Conservation (phyloP, 2,329 filamentous ascomycete genomes). For the Neoscytalidium dimidiatum region DNA sequence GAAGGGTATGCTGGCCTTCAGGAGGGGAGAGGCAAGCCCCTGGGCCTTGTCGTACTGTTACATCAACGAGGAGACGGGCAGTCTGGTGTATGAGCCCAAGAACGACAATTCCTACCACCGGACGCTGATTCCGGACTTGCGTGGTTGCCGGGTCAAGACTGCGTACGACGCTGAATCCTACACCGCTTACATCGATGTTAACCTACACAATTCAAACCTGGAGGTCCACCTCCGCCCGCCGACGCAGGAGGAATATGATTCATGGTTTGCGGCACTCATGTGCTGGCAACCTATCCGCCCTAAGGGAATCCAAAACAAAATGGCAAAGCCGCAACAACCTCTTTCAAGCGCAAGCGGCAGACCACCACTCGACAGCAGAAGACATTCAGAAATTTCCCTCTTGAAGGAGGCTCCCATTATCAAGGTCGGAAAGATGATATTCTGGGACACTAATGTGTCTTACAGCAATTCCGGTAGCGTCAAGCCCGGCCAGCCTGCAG, state of each 20-base stretch:
- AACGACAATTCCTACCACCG: slow-evolving; percentile 66
- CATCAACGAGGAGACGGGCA: slow-evolving; percentile 75
- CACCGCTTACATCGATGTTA: slow-evolving; percentile 53
- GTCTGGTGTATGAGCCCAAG: slow-evolving; percentile 72
- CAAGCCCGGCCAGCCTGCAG: slow-evolving; percentile 7
- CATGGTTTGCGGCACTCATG: slow-evolving; percentile 78
- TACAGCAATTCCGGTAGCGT: slow-evolving; percentile 47
- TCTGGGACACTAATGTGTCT: slow-evolving; percentile 74
- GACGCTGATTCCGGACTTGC: slow-evolving; percentile 70
- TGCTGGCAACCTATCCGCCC: slow-evolving; percentile 79
- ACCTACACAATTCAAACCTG: slow-evolving; percentile 56
- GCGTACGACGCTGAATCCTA: slow-evolving; percentile 49
- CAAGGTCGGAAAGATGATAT: slow-evolving; percentile 70
- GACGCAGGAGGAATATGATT: slow-evolving; percentile 67
- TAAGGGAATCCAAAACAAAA: slow-evolving; percentile 55
- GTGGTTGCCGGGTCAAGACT: slow-evolving; percentile 69
- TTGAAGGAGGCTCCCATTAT: slow-evolving; percentile 81
- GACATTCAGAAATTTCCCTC: slow-evolving; percentile 53
- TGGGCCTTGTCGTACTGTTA: slow-evolving; percentile 76
- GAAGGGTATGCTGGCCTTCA: slow-evolving; percentile 76
- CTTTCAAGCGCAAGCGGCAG: slow-evolving; percentile 33
- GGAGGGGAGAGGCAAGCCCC: slow-evolving; percentile 59
- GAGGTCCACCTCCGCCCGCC: slow-evolving; percentile 68
- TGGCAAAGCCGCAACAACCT: slow-evolving; percentile 52
- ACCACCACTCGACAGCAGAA: slow-evolving; percentile 42